Percentiles rank a stretch among this genome's conserved stretches.
Conservation (phyloP, 2,329 filamentous ascomycete genomes). For the Chrysoporthe puriensis region DNA sequence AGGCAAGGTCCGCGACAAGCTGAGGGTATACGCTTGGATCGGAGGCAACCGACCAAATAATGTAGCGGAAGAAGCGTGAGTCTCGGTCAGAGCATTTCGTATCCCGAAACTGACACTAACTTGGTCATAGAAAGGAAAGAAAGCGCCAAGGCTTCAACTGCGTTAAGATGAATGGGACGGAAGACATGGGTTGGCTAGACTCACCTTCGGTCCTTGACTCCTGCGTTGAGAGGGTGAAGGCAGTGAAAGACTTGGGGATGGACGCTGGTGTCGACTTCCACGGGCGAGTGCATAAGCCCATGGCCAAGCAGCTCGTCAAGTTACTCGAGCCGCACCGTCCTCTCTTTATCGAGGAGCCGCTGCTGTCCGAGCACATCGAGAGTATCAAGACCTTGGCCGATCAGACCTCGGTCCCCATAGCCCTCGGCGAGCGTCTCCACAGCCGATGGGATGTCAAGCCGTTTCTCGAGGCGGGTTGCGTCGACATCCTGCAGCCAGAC, state of each 20-base stretch:
- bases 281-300: constrained; percentile 69
- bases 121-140: constrained; percentile 47
- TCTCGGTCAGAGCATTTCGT: neutral
- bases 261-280: constrained; percentile 72
- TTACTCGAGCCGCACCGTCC: constrained; percentile 64
- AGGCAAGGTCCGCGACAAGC: constrained; percentile 64
- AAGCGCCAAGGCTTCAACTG: constrained; percentile 59
- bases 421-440: constrained; percentile 66
- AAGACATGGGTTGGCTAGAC: constrained; percentile 69
- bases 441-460: constrained; percentile 67
- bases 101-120: neutral
- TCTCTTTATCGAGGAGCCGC: constrained; percentile 68
- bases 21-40: constrained; percentile 71
- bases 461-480: constrained; percentile 62
- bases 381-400: constrained; percentile 61
- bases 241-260: constrained; percentile 66
- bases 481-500: constrained; percentile 68
- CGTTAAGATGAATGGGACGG: constrained; percentile 72
- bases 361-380: constrained; percentile 63
- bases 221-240: constrained; percentile 62
- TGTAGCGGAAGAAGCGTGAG: constrained; percentile 58
- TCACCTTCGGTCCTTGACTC: constrained; percentile 59
- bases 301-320: constrained; percentile 70
- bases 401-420: constrained; percentile 62
- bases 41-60: constrained; percentile 68